Evolutionary conservation across 176 grass and related monocot genomes (phyloP).

Genomic region (Microstegium vimineum): DNA sequence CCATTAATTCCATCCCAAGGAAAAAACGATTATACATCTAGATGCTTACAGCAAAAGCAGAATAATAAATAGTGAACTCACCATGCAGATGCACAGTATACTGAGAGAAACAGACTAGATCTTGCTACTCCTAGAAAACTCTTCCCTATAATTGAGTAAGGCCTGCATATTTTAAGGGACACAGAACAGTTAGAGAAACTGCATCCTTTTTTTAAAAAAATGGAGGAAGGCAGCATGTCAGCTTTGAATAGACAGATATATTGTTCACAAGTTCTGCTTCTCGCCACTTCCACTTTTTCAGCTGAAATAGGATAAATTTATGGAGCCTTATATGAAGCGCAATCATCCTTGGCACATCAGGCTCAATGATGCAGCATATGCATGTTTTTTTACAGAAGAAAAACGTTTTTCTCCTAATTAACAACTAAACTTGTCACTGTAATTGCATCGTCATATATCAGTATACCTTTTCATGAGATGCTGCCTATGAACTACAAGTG

Average conservation of each 20-base stretch:
- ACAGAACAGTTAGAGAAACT: conserved; percentile 19
- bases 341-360: background rate
- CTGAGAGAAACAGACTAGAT: conserved; percentile 89
- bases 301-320: background rate
- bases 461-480: conserved; percentile 82
- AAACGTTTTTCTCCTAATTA: background rate
- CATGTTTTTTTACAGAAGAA: background rate
- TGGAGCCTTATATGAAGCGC: background rate
- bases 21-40: background rate
- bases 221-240: conserved; percentile 3
- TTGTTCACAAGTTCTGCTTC: background rate
- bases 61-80: conserved; percentile 31
- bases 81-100: conserved; percentile 90
- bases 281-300: background rate
- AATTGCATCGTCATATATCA: conserved; percentile 25
- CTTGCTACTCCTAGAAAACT: conserved; percentile 79
- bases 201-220: background rate
- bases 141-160: conserved; percentile 84
- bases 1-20: conserved; percentile 17
- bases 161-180: conserved; percentile 45
- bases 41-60: background rate
- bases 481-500: conserved; percentile 93
- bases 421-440: conserved; percentile 10
- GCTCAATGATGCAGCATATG: background rate
- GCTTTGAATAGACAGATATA: background rate